Percentiles rank a stretch among this genome's conserved stretches.
phyloP scores from a whole-genome alignment of 805 yeast genomes.

The Grigorovia humatica region DNA sequence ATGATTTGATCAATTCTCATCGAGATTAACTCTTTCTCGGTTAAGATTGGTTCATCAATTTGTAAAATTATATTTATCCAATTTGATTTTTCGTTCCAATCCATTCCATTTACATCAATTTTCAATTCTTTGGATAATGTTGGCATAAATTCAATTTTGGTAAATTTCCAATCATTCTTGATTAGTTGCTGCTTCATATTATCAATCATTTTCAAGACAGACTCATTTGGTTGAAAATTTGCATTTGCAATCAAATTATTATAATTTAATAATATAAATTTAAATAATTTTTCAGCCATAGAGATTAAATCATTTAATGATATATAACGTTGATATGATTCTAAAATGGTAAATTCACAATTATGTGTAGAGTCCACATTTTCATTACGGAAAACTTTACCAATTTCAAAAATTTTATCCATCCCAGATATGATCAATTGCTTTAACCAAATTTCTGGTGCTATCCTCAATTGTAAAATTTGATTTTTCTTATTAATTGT shows the following conservation, averaged over 20 bases:
- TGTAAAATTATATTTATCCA: not conserved
- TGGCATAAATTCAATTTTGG: conserved; percentile 25
- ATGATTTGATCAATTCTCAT: conserved; percentile 48
- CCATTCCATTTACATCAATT: conserved; percentile 19
- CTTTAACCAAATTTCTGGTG: conserved; percentile 94
- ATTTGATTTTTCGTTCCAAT: conserved; percentile 24
- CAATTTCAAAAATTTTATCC: conserved; percentile 80
- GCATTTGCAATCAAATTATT: not conserved
- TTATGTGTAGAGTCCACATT: conserved; percentile 90
- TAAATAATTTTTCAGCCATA: conserved; percentile 50
- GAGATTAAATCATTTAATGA: conserved; percentile 55
- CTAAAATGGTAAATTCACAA: conserved; percentile 88
- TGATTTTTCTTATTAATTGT: conserved; percentile 33
- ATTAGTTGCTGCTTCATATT: conserved; percentile 8
- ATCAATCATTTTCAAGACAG: not conserved
- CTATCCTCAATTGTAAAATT: conserved; percentile 62
- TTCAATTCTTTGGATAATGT: conserved; percentile 18
- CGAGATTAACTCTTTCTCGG: not conserved
- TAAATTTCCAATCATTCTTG: conserved; percentile 18
- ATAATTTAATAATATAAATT: conserved; percentile 20
- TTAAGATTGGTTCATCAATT: not conserved
- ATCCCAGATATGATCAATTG: conserved; percentile 74
- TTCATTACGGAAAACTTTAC: conserved; percentile 80
- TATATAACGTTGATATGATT: conserved; percentile 70
- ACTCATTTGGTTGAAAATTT: not conserved